Evolutionary conservation across 202 grass and related monocot genomes (phyloP).

Genomic region (Brachypodium distachyon): DNA sequence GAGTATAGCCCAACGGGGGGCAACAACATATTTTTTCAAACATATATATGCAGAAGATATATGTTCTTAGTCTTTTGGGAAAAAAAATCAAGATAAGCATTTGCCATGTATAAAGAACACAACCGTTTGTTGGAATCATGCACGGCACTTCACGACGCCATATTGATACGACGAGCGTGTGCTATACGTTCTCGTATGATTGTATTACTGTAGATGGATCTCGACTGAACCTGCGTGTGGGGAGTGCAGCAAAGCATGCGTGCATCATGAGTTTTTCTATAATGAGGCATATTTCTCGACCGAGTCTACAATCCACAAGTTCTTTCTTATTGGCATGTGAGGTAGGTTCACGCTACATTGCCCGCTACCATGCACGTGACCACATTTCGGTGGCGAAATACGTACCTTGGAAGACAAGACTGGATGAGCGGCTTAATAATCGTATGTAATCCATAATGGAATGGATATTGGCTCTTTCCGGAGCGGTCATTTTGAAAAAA

Average conservation of each 20-base stretch:
- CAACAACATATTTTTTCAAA: no score
- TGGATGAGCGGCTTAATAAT: conserved; percentile 16
- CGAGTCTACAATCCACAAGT: neutral
- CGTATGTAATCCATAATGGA: neutral
- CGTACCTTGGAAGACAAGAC: conserved; percentile 40
- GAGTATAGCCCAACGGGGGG: no score
- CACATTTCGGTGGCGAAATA: neutral
- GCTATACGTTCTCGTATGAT: neutral
- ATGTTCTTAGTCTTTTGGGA: neutral
- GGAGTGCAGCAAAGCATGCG: neutral
- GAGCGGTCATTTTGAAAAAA: conserved; percentile 8
- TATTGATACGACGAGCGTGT: neutral
- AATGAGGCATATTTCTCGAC: no score
- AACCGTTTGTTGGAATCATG: neutral
- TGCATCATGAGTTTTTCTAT: neutral
- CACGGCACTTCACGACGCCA: neutral
- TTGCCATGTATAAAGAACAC: neutral
- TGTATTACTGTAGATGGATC: neutral
- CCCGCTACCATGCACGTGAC: neutral
- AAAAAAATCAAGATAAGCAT: no score
- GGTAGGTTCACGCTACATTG: neutral
- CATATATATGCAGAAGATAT: no score
- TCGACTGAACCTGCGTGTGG: neutral
- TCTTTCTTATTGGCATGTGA: neutral
- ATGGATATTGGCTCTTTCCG: neutral